Base-by-base conservation (phyloP, 176 grass and related monocot species). In the Zoysia pacifica region DNA sequence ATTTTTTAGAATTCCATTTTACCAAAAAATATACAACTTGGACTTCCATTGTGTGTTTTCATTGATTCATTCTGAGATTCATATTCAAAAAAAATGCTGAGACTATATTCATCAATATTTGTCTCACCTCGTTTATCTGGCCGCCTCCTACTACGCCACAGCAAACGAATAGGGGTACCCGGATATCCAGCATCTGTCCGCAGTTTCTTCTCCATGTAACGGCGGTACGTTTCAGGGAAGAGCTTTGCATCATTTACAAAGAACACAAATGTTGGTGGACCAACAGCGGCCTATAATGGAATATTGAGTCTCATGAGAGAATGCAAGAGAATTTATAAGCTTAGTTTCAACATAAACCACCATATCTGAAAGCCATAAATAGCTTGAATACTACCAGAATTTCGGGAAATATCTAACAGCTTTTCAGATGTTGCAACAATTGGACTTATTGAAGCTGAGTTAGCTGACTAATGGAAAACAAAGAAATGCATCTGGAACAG, bases 121-220 rank as follows among this genome's bases (percentile, higher is more conserved):
- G 48, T n/a, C 72, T 68, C 52, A 86, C 87, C 86, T 81, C 87
- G 84, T 68, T 85, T 94, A 61, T 92, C 91, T 46, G 85, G 36
- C 51, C 91, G 70, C 49, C 78, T 88, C 69, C 94, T 91, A 63
- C 85, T 97, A 81, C 91, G 91, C 94, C 91, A 97, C 56, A 97
- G 37, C 69, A 97, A 77, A 11, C 95, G 86, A 72, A 97, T 94
- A 81, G 95, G 90, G 7, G 91, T 94, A 50, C 95, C 95, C 4
- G 92, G 91, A 87, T 91, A 97, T 20, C 92, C 95, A 40, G 90
- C 95, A 78, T 94, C 83, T 36, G 88, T 82, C 44, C 95, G 88
- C n/a, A 94, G 83, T 72, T 97, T 90, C 79, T 97, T 97, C 82
- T 97, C 89, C 89, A 97, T 94, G 67, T 97, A 97, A 3, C 94